Evolutionary conservation across 345 rosid species (phyloP), one percentile per base, ranked within the genome.

Genomic region (Erysimum cheiranthoides): DNA sequence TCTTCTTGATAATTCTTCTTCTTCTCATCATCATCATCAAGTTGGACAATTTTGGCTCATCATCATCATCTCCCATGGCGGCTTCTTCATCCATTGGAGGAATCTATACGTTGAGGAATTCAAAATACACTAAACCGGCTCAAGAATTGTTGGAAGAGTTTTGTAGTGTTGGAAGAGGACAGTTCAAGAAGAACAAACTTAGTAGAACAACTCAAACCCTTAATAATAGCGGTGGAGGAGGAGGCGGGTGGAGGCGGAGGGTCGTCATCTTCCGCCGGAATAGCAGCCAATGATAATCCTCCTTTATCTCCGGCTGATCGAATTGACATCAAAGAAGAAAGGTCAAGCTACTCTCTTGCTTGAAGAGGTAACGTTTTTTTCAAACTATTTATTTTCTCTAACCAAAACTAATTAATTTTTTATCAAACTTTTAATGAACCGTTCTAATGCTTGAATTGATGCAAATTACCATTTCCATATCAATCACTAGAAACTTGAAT

Each of bases 141-240:
- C 98, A 89, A 75, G 93, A 96, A 63, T 86, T 96, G 59, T 78
- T 96, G 84, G 89, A 88, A 28, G 99, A 96, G 87, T 93, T 96
- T 74, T 93, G 98, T 76, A 86, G 95, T 64, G 90, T 96, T 52
- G 93, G 87, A 71, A 80, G 89, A 21, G 86, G 81, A 66, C 89
- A 88, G 51, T 77, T 46, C 34, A 68, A 78, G 69, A 73, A 72
- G 69, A 78, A 43, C 13, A 78, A 70, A 47, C 59, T 63, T 71
- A 65, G 50, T 63, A 63, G 56, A 71, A 56, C 61, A 71, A 71
- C 27, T 73, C 81, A 62, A 87, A 79, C 73, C 86, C 67, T n/a
- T 40, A 84, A 83, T 69, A 17, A 66, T 67, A 78, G 72, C 2
- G 60, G 66, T 25, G 49, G 59, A n/a, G 70, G 78, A 35, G 62